Percentiles rank a stretch among this genome's conserved stretches.
Conservation (phyloP, 2,329 filamentous ascomycete genomes). For the Ophioceras dolichostomum region DNA sequence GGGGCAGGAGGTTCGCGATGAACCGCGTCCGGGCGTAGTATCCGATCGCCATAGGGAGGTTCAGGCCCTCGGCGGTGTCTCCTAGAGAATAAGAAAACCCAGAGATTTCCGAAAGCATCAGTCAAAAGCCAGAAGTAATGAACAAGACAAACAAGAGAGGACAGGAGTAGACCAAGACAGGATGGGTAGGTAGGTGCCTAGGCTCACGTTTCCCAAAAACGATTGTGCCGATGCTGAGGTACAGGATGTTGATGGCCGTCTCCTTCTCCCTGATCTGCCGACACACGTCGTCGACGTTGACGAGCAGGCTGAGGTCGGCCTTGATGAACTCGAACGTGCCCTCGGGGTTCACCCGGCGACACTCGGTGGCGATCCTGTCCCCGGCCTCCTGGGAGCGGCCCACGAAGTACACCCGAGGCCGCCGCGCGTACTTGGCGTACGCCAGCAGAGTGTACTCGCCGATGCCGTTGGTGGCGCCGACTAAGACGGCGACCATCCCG, state of each 20-base stretch:
- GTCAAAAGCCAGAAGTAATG: background rate
- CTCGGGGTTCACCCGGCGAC: slow-evolving; percentile 26
- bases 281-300: slow-evolving; percentile 34
- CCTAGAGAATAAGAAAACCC: too few species aligned
- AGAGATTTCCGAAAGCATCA: background rate
- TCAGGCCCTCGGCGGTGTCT: slow-evolving; percentile 47
- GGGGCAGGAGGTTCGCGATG: slow-evolving; percentile 42
- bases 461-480: slow-evolving; percentile 37
- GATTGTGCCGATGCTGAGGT: slow-evolving; percentile 4
- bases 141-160: too few species aligned
- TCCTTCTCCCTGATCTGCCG: slow-evolving; percentile 36
- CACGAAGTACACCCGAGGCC: slow-evolving; percentile 32
- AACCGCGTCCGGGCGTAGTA: slow-evolving; percentile 48
- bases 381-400: slow-evolving; percentile 29
- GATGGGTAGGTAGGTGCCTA: background rate
- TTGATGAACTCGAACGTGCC: slow-evolving; percentile 31
- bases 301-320: slow-evolving; percentile 32
- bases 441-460: slow-evolving; percentile 32
- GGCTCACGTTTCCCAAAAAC: too few species aligned
- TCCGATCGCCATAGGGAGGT: slow-evolving; percentile 34
- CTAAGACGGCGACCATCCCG: slow-evolving; percentile 33
- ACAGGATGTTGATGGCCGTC: slow-evolving; percentile 25
- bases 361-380: slow-evolving; percentile 27
- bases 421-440: slow-evolving; percentile 25
- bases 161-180: background rate